phyloP scores from a whole-genome alignment of 164 flowering plant species.

The Chimonanthus salicifolius region DNA sequence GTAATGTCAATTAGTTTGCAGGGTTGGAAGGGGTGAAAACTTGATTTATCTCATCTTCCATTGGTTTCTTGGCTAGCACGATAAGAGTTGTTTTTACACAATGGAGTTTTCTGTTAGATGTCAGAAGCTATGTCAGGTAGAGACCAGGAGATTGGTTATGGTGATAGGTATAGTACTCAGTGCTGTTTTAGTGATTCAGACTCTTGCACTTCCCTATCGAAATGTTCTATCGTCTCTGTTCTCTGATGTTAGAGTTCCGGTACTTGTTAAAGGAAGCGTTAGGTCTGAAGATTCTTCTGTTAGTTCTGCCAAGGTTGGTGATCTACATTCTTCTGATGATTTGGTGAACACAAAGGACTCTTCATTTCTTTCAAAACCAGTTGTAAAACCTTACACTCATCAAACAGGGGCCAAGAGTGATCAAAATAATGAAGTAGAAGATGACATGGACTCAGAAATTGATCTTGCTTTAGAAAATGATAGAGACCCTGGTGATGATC shows the following conservation, averaged over 20 bases:
- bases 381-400: slow-evolving; percentile 7
- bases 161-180: slow-evolving; percentile 44
- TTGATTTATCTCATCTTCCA: not conserved
- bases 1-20: slow-evolving; percentile 5
- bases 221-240: slow-evolving; percentile 45
- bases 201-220: slow-evolving; percentile 56
- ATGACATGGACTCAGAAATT: slow-evolving; percentile 13
- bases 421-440: slow-evolving; percentile 8
- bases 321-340: slow-evolving; percentile 19
- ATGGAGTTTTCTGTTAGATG: slow-evolving; percentile 29
- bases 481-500: slow-evolving; percentile 12
- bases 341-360: slow-evolving; percentile 12
- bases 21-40: slow-evolving; percentile 2
- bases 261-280: slow-evolving; percentile 10
- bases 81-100: not conserved
- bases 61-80: not conserved
- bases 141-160: slow-evolving; percentile 34
- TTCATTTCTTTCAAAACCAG: slow-evolving; percentile 10
- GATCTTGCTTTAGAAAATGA: slow-evolving; percentile 15
- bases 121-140: slow-evolving; percentile 31
- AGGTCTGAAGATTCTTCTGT: slow-evolving; percentile 12
- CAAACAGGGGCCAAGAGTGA: slow-evolving; percentile 15
- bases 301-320: slow-evolving; percentile 21
- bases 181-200: slow-evolving; percentile 53
- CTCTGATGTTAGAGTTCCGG: slow-evolving; percentile 20